Conservation (phyloP, 441 rosid genomes). For the Biscutella laevigata region DNA sequence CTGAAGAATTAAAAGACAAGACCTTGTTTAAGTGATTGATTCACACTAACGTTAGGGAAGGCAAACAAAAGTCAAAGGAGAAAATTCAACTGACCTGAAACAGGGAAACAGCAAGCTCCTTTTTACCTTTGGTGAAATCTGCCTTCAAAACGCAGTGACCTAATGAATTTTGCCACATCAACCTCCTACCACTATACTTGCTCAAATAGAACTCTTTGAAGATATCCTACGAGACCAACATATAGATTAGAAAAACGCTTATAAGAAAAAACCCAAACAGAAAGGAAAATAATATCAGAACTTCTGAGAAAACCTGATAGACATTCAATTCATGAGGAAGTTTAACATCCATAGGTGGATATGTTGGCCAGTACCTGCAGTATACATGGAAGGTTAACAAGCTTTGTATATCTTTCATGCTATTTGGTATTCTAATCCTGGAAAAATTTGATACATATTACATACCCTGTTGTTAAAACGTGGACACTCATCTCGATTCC, state of each 20-base stretch:
- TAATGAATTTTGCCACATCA: constrained; percentile 98
- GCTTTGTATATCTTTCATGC: too few relatives aligned
- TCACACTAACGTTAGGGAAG: constrained; percentile 15
- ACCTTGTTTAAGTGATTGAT: constrained; percentile 12
- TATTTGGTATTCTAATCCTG: neutral
- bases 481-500: constrained; percentile 99
- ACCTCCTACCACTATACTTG: constrained; percentile 91
- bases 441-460: constrained; percentile 8
- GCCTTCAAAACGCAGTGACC: constrained; percentile 95
- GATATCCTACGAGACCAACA: constrained; percentile 55
- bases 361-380: constrained; percentile 98
- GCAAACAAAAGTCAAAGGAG: neutral
- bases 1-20: constrained; percentile 33
- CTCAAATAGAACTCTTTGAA: constrained; percentile 95
- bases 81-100: constrained; percentile 69
- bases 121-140: constrained; percentile 82
- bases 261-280: neutral
- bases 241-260: neutral
- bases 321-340: constrained; percentile 98
- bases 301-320: constrained; percentile 62
- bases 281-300: neutral
- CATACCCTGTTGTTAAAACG: constrained; percentile 93
- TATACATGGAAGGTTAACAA: constrained; percentile 15
- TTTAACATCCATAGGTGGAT: constrained; percentile 99
- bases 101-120: constrained; percentile 94